phyloP scores from a whole-genome alignment of 2,329 filamentous ascomycete genomes.

The Aphanocladium album region DNA sequence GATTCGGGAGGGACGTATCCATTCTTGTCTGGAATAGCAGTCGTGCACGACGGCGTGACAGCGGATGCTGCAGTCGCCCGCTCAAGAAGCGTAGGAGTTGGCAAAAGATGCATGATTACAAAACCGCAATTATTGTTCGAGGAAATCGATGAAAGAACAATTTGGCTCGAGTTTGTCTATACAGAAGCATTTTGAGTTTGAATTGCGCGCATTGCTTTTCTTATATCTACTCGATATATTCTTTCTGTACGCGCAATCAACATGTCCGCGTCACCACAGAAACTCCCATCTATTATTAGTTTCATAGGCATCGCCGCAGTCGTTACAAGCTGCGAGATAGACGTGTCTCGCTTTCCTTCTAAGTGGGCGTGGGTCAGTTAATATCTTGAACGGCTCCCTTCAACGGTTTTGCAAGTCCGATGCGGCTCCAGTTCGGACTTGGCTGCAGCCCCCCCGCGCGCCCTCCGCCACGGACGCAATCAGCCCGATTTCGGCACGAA shows the following conservation, averaged over 20 bases:
- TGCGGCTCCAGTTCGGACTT: neutral
- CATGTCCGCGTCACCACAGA: neutral
- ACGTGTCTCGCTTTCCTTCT: neutral
- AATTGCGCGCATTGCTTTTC: neutral
- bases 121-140: neutral
- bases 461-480: neutral
- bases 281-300: neutral
- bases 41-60: constrained; percentile 14
- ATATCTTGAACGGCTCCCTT: neutral
- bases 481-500: neutral
- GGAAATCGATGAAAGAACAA: no score
- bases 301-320: neutral
- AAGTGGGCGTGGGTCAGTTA: no score
- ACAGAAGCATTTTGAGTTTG: no score
- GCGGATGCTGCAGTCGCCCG: neutral
- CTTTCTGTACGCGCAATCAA: neutral
- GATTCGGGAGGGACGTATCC: constrained; percentile 19
- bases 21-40: constrained; percentile 17
- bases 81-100: constrained; percentile 5
- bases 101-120: neutral
- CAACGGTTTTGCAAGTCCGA: neutral
- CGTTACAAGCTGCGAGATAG: neutral
- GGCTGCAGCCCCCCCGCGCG: no score
- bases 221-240: neutral
- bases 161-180: no score